Base-by-base conservation (phyloP, 2,329 filamentous ascomycete species). In the Exophiala dermatitidis region DNA sequence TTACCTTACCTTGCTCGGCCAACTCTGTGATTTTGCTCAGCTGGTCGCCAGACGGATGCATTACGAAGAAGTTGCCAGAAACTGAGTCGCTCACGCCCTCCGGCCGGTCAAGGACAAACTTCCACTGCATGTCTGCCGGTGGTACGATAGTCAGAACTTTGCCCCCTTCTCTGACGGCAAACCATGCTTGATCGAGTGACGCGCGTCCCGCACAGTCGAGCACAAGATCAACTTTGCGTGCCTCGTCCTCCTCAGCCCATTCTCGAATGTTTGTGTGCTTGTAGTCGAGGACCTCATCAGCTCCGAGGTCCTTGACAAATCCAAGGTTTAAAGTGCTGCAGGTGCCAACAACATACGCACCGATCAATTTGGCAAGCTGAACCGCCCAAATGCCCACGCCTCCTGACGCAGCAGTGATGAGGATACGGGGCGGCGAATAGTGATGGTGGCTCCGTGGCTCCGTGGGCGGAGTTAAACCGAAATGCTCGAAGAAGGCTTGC, bases 331-430 rank as follows among this genome's bases (percentile, higher is more conserved):
- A 59, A 1, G 67, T 46, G 2, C 71, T 68, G 54, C 68, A 71
- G 1, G 69, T 71, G 28, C 65, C 73, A 6, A 74, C 60, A 3
- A 76, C 71, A 37, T 69, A 62, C 1, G 66, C 65, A 1, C 73
- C 70, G 30, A 66, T 65, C 50, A 63, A 57, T 42, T 64, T 65
- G 12, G 71, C 71, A 31, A 74, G 58, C 64, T 74, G 74, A 46
- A 73, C 64, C 28, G 68, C 63, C 73, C 72, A 76, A 32, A 69
- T 63, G 2, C 74, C 75, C 1, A 75, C 71, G 3, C 68, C 67
- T 2, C 74, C 74, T 3, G 72, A 69, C 1, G 73, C 73, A 44
- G 67, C 75, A 3, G 69, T 75, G 9, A 77, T 63, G 7, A 74
- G 65, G 3, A 77, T 63, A n/a, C 67, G 61, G 3, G 63, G 65